Evolutionary conservation across 2,329 filamentous ascomycete genomes (phyloP), one percentile per base, ranked within the genome.

Genomic region (Colletotrichum cuscutae): DNA sequence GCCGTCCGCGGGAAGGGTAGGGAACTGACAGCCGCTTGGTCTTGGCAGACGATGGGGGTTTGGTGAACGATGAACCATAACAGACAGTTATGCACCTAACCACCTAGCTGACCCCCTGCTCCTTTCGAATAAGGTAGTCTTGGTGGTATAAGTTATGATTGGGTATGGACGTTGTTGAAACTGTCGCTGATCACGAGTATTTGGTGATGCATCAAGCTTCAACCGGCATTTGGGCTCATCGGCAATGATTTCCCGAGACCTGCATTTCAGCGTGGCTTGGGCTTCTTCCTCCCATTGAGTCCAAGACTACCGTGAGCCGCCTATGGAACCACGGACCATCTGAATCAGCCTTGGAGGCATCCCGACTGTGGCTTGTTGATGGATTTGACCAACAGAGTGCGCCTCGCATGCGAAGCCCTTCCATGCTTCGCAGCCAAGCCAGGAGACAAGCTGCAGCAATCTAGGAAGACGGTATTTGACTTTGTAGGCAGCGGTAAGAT

Each of bases 1-100:
- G 42, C 60, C 46, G 42, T 63, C 26, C 9, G 60, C 42, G 60
- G 60, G 60, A 63, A 52, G 60, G 26, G 46, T 28, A 62, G 60
- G 60, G 60, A 22, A 53, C 26, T 63, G 60, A 52, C 19, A 24
- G 28, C 19, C 42, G 19, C 11, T n/a, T 30, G 42, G 37, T 32
- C 59, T 62, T 62, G 59, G 59, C 59, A 52, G 22, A 6, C 13
- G 12, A 62, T 26, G 24, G 37, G 19, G 32, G 4, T 35, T 9
- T 60, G 22, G 42, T 35, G 4, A n/a, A 11, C 15, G 32, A 5
- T 35, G 32, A 35, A 35, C 32, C 28, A 5, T 32, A 30, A 28
- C 30, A 32, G 57, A 61, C 11, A 28, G n/a, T 57, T 26, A 35
- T n/a, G 37, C 37, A 22, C 26, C 37, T 49, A 28, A 42, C 37